phyloP scores from a whole-genome alignment of 495 filamentous ascomycete genomes.

The Immersiella caudata region DNA sequence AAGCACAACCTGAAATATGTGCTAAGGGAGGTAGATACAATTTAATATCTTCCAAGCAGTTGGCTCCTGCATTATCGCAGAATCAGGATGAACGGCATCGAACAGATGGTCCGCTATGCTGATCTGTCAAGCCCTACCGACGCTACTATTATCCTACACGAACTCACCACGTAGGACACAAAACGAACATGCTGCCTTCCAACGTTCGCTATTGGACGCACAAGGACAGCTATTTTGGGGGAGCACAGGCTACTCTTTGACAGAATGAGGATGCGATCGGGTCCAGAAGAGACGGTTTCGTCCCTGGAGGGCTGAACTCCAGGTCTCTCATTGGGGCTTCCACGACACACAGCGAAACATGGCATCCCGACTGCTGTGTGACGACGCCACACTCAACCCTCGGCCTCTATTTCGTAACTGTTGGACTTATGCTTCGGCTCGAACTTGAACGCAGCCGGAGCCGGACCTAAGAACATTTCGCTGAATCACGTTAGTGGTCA shows the following conservation, averaged over 20 bases:
- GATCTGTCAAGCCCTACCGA: too few species aligned
- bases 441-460: conserved; percentile 87
- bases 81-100: too few species aligned
- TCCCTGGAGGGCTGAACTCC: neutral
- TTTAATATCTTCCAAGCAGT: too few species aligned
- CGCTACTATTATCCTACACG: too few species aligned
- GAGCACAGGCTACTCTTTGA: neutral
- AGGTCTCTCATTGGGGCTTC: neutral
- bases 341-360: neutral
- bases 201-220: too few species aligned
- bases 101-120: too few species aligned
- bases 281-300: neutral
- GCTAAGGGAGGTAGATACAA: too few species aligned
- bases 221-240: too few species aligned
- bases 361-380: neutral
- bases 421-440: conserved; percentile 99
- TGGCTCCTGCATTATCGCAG: too few species aligned
- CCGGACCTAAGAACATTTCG: conserved; percentile 96
- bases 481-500: conserved; percentile 44
- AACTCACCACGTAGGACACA: too few species aligned
- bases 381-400: conserved; percentile 44
- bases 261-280: neutral
- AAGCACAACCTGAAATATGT: too few species aligned
- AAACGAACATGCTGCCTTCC: too few species aligned
- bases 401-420: conserved; percentile 66